Evolutionary conservation across 768 basidiomycete species (phyloP).

Genomic region (Clitopilus passeckerianus): DNA sequence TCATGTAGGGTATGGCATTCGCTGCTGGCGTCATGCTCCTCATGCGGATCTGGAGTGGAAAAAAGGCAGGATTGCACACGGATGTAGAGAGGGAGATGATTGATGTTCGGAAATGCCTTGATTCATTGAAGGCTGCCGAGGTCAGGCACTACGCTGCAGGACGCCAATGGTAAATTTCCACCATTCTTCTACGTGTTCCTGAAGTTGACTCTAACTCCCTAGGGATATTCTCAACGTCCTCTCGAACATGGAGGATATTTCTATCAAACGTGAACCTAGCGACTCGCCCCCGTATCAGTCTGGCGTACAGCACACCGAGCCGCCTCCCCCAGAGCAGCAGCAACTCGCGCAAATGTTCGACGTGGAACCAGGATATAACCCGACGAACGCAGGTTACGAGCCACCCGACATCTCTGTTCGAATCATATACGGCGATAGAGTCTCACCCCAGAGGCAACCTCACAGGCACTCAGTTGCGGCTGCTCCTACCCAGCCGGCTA

Average conservation of each 20-base stretch:
- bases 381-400: background rate
- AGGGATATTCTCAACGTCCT: background rate
- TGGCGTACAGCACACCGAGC: background rate
- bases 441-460: background rate
- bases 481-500: background rate
- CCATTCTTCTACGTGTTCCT: background rate
- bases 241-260: background rate
- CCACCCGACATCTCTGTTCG: background rate
- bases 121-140: constrained; percentile 39
- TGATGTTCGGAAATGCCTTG: constrained; percentile 62
- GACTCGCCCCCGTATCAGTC: background rate
- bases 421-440: background rate
- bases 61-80: constrained; percentile 38
- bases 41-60: constrained; percentile 66
- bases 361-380: background rate
- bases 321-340: background rate
- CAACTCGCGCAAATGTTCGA: background rate
- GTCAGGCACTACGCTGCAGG: constrained; percentile 10
- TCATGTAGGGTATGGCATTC: constrained; percentile 31
- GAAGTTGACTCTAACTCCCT: background rate
- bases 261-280: background rate
- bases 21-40: constrained; percentile 53
- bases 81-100: constrained; percentile 52
- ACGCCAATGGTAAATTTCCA: background rate
- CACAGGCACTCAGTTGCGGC: background rate